These are phyloP conservation scores for Cajanus cajan DNA, from an alignment of 306 rosid genomes.

Conservation along the genomic window DNA sequence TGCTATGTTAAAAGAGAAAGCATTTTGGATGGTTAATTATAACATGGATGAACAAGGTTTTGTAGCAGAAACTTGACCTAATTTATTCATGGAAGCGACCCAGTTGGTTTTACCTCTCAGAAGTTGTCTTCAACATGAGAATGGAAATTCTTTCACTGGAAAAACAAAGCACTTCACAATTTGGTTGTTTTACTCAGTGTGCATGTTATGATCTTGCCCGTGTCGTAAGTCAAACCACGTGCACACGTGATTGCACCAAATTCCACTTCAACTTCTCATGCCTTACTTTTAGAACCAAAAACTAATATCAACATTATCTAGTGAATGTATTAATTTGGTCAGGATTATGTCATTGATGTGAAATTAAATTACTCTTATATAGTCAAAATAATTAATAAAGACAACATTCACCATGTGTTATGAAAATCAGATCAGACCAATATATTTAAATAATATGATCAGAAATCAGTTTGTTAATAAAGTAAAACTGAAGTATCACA, in stretches of 20 bases:
- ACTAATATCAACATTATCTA: neutral
- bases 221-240: constrained; percentile 19
- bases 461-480: too few relatives aligned
- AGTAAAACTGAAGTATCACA: too few relatives aligned
- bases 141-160: constrained; percentile 20
- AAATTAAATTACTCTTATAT: neutral
- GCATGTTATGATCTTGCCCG: neutral
- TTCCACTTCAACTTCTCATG: neutral
- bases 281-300: neutral
- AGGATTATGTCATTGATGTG: neutral
- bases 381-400: neutral
- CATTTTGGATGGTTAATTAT: constrained; percentile 9
- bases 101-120: constrained; percentile 5
- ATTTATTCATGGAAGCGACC: constrained; percentile 22
- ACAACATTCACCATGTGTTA: neutral
- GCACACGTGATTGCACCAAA: neutral
- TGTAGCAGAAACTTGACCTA: neutral
- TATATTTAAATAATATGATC: too few relatives aligned
- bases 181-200: neutral
- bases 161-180: constrained; percentile 1
- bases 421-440: too few relatives aligned
- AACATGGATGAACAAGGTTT: neutral
- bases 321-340: neutral
- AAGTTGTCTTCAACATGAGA: constrained; percentile 22
- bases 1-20: constrained; percentile 20